A percentile compares a stretch with the other conserved stretches of the same genome.
These are phyloP conservation scores for Effrenium voratum DNA, from an alignment of 73 alveolate species.

Conservation along the genomic window DNA sequence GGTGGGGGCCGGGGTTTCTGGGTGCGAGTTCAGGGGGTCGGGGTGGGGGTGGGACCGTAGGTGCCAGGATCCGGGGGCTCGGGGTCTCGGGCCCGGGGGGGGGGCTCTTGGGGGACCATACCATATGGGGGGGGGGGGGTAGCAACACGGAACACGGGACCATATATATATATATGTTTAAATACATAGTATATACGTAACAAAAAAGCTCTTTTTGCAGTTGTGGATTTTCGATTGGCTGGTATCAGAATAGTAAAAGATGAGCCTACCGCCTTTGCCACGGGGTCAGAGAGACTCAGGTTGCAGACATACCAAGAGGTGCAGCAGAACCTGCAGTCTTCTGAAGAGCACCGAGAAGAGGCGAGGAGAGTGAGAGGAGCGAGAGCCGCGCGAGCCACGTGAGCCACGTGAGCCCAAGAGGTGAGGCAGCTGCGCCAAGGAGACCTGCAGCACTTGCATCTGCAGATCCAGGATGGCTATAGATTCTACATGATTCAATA, in stretches of 20 bases:
- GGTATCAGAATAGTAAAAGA: too few species aligned
- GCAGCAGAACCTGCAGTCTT: slow-evolving; percentile 69
- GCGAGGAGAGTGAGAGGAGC: neutral
- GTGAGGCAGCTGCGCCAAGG: slow-evolving; percentile 79
- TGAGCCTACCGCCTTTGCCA: neutral
- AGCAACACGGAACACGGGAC: neutral
- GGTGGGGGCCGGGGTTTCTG: too few species aligned
- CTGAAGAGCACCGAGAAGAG: slow-evolving; percentile 85
- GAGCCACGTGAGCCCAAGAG: neutral
- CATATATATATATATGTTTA: too few species aligned
- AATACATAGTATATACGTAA: too few species aligned
- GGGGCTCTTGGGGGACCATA: neutral
- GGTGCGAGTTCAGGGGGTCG: too few species aligned
- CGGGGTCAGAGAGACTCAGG: neutral
- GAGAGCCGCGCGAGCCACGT: neutral
- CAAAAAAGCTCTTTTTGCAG: too few species aligned
- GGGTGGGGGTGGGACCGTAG: too few species aligned
- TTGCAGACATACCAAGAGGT: slow-evolving; percentile 68
- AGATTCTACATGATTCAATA: too few species aligned
- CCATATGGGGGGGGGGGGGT: neutral
- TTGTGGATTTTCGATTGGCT: too few species aligned
- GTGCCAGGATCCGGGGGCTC: too few species aligned
- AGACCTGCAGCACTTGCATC: slow-evolving; percentile 33
- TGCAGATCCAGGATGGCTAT: slow-evolving; percentile 35
- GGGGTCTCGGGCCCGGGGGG: too few species aligned